These are phyloP conservation scores for Atalantia buxifolia DNA, from an alignment of 345 rosid genomes.

Conservation along the genomic window DNA sequence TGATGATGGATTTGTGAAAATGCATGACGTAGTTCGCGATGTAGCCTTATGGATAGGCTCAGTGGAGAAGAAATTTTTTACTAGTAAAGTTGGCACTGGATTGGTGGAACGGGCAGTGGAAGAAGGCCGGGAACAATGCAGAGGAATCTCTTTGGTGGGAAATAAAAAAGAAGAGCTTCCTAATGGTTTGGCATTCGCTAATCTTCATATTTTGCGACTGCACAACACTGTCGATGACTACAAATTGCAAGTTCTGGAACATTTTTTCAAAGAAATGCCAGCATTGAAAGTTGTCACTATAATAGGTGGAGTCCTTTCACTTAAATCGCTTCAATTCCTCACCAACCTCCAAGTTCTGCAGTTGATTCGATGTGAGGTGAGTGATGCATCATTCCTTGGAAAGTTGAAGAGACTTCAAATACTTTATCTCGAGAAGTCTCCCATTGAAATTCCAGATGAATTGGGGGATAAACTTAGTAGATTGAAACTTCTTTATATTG, in stretches of 20 bases:
- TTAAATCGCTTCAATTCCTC: neutral
- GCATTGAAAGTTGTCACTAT: neutral
- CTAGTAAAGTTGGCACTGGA: neutral
- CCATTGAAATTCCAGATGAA: neutral
- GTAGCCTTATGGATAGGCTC: neutral
- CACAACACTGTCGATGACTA: too few species aligned
- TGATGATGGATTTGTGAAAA: neutral
- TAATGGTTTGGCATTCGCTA: neutral
- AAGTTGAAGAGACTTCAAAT: neutral
- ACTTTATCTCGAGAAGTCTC: neutral
- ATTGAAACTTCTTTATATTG: neutral
- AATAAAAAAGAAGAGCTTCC: neutral
- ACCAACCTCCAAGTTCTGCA: neutral
- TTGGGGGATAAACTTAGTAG: neutral
- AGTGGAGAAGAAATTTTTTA: neutral
- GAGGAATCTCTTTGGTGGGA: neutral
- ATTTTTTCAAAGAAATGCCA: neutral
- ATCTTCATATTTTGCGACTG: neutral
- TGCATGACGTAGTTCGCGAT: conserved; percentile 11
- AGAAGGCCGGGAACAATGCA: neutral
- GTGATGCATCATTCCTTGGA: neutral
- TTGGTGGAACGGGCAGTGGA: conserved; percentile 9
- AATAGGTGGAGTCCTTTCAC: neutral
- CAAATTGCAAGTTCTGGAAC: too few species aligned
- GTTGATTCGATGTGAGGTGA: neutral